Conservation (phyloP, 2,329 filamentous ascomycete genomes). For the Xylariomycetidae sp. region DNA sequence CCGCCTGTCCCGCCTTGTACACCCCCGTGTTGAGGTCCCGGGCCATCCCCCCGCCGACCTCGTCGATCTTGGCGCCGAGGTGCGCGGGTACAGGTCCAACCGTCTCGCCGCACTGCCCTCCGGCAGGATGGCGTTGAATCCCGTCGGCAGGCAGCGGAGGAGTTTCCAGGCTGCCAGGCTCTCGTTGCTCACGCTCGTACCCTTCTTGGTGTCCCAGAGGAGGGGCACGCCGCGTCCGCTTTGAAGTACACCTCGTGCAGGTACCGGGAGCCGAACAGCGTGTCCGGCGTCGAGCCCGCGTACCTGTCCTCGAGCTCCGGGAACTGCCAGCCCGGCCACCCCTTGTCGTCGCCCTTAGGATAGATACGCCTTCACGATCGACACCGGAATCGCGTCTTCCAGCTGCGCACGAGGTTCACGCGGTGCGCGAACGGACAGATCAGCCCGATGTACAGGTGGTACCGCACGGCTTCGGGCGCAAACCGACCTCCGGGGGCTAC, state of each 20-base stretch:
- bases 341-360: slow-evolving; percentile 57
- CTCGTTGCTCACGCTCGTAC: slow-evolving; percentile 56
- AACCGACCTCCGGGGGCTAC: slow-evolving; percentile 16
- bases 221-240: slow-evolving; percentile 52
- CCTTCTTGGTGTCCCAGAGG: slow-evolving; percentile 54
- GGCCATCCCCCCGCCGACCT: slow-evolving; percentile 46
- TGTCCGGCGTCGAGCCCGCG: slow-evolving; percentile 53
- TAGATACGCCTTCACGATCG: slow-evolving; percentile 61
- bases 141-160: slow-evolving; percentile 49
- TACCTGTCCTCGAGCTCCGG: slow-evolving; percentile 44
- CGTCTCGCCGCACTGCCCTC: slow-evolving; percentile 27
- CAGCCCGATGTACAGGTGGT: slow-evolving; percentile 37
- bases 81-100: slow-evolving; percentile 48
- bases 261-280: slow-evolving; percentile 51
- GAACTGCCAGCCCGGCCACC: slow-evolving; percentile 60
- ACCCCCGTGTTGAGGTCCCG: slow-evolving; percentile 52
- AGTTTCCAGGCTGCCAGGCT: slow-evolving; percentile 52
- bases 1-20: slow-evolving; percentile 54
- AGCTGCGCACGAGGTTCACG: slow-evolving; percentile 49
- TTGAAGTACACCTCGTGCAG: slow-evolving; percentile 58
- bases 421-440: slow-evolving; percentile 63
- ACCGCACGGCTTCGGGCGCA: slow-evolving; percentile 17
- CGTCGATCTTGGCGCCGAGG: slow-evolving; percentile 44
- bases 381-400: slow-evolving; percentile 45
- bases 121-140: slow-evolving; percentile 45